Conservation (phyloP, 257 asterid genomes). For the Haberlea rhodopensis region DNA sequence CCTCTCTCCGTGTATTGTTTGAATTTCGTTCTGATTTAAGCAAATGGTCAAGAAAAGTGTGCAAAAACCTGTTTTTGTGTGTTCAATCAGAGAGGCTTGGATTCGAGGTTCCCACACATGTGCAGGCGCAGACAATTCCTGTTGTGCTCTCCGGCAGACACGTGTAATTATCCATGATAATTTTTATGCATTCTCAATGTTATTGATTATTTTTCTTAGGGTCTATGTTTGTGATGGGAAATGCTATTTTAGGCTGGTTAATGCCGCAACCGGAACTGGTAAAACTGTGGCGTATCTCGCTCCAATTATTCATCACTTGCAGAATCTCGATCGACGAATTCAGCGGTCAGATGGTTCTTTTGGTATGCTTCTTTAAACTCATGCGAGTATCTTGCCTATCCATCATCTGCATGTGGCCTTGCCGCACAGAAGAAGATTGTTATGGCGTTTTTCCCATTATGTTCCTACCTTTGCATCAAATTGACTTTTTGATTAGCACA, state of each 20-base stretch:
- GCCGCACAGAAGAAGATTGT: not conserved
- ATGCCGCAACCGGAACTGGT: slow-evolving; percentile 96
- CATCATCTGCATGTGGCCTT: not conserved
- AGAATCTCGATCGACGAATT: slow-evolving; percentile 53
- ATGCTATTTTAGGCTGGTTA: slow-evolving; percentile 64
- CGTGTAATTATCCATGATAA: slow-evolving; percentile 46
- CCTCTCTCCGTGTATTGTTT: no score
- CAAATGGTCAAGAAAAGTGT: not conserved
- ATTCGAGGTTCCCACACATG: slow-evolving; percentile 78
- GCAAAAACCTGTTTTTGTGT: not conserved
- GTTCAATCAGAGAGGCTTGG: slow-evolving; percentile 66
- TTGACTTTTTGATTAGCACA: no score
- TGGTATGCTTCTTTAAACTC: slow-evolving; percentile 46
- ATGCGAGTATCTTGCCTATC: not conserved
- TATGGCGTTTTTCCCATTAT: not conserved
- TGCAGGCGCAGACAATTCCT: slow-evolving; percentile 91
- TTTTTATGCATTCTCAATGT: not conserved
- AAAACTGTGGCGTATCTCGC: slow-evolving; percentile 93
- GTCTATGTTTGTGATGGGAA: slow-evolving; percentile 19
- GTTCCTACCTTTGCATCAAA: not conserved
- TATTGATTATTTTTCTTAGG: not conserved
- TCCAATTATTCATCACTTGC: slow-evolving; percentile 76
- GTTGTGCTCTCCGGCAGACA: slow-evolving; percentile 78
- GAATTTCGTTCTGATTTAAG: not conserved
- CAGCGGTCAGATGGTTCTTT: slow-evolving; percentile 87